Percentiles rank a stretch among this genome's conserved stretches.
These are phyloP conservation scores for Diplodia intermedia DNA, from an alignment of 2,329 filamentous ascomycete species.

Conservation along the genomic window DNA sequence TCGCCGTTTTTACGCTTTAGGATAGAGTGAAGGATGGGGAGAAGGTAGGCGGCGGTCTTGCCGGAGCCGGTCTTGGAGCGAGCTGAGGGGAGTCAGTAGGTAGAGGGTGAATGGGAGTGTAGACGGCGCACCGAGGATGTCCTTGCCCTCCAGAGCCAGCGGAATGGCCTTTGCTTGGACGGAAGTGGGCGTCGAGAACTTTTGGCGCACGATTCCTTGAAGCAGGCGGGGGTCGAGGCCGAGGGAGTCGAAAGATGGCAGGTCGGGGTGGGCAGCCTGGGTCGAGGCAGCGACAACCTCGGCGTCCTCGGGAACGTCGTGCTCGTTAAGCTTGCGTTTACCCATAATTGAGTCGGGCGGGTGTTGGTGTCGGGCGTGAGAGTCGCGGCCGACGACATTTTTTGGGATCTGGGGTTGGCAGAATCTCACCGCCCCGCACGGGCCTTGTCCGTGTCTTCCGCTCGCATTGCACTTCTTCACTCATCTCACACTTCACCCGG, in stretches of 20 bases:
- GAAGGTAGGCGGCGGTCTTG: slow-evolving; percentile 94
- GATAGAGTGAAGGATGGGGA: slow-evolving; percentile 86
- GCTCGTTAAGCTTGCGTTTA: slow-evolving; percentile 60
- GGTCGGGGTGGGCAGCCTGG: slow-evolving; percentile 6
- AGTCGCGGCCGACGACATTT: slow-evolving; percentile 20
- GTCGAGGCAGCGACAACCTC: slow-evolving; percentile 18
- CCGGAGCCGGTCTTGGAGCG: slow-evolving; percentile 95
- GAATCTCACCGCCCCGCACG: slow-evolving; percentile 21
- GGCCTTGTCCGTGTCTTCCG: not conserved
- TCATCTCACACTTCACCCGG: slow-evolving; percentile 9
- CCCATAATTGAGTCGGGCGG: slow-evolving; percentile 9
- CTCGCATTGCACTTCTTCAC: not conserved
- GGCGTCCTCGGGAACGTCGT: slow-evolving; percentile 53
- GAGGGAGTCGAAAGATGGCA: slow-evolving; percentile 70
- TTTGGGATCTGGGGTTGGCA: slow-evolving; percentile 24
- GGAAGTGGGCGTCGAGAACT: slow-evolving; percentile 84
- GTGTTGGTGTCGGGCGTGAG: slow-evolving; percentile 8
- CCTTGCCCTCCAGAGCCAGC: slow-evolving; percentile 82
- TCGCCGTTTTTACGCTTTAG: slow-evolving; percentile 76
- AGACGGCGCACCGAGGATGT: slow-evolving; percentile 69
- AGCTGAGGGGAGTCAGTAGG: slow-evolving; percentile 57
- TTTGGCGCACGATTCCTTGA: slow-evolving; percentile 83
- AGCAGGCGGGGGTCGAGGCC: slow-evolving; percentile 84
- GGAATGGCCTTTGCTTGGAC: slow-evolving; percentile 90
- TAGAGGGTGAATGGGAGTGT: not conserved